Conservation (phyloP, 768 basidiomycete species). For the Xerocomellus chrysenteron region DNA sequence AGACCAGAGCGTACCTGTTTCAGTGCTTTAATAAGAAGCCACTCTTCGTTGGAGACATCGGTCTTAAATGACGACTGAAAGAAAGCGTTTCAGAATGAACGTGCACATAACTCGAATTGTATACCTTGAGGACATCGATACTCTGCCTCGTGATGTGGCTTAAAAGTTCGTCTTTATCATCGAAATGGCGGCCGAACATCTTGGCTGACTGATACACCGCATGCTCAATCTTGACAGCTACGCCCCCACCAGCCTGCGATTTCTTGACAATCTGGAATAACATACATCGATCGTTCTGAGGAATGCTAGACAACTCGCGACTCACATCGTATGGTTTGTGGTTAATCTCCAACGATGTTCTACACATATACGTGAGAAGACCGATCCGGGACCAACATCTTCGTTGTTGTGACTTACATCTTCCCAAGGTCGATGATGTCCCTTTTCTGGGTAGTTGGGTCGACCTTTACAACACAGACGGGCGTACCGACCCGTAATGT, state of each 20-base stretch:
- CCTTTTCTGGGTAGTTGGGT: slow-evolving; percentile 83
- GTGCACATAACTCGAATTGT: neutral
- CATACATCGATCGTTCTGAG: neutral
- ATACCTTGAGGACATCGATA: slow-evolving; percentile 93
- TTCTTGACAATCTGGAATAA: slow-evolving; percentile 78
- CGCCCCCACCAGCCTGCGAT: slow-evolving; percentile 91
- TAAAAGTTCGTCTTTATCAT: slow-evolving; percentile 91
- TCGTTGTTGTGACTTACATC: slow-evolving; percentile 57
- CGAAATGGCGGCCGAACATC: slow-evolving; percentile 94
- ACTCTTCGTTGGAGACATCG: slow-evolving; percentile 89
- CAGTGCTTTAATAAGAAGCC: slow-evolving; percentile 86
- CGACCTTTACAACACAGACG: slow-evolving; percentile 90
- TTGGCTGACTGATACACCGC: slow-evolving; percentile 94
- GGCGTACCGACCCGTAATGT: slow-evolving; percentile 90
- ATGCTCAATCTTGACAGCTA: slow-evolving; percentile 98
- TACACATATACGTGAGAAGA: slow-evolving; percentile 30
- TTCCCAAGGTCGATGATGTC: slow-evolving; percentile 92
- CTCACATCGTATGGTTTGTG: slow-evolving; percentile 83
- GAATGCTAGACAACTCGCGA: neutral
- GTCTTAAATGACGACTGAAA: slow-evolving; percentile 78
- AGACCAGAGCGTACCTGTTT: slow-evolving; percentile 54
- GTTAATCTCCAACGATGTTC: slow-evolving; percentile 96
- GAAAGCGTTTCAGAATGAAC: slow-evolving; percentile 6
- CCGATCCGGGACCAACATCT: neutral
- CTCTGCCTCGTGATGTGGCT: slow-evolving; percentile 89